Conservation (phyloP, 176 grass and related monocot species). For the Oryza nivara region DNA sequence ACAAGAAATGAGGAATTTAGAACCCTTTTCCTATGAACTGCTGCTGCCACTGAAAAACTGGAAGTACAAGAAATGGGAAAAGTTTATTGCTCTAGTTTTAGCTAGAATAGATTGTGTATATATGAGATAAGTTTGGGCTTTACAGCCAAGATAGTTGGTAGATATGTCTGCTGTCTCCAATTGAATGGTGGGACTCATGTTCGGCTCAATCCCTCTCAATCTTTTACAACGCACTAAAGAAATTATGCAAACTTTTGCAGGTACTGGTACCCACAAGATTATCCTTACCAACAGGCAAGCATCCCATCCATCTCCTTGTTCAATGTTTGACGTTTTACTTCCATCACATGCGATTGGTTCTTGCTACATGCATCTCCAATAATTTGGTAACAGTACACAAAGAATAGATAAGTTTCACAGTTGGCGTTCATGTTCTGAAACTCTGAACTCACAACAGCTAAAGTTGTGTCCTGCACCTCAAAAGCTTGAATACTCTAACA, state of each 20-base stretch:
- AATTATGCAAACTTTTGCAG: constrained; percentile 71
- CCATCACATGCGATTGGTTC: neutral
- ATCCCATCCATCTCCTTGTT: neutral
- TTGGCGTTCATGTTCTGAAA: neutral
- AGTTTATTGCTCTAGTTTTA: constrained; percentile 21
- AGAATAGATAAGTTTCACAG: neutral
- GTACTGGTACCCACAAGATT: constrained; percentile 77
- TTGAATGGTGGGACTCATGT: constrained; percentile 18
- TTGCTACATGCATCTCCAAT: neutral
- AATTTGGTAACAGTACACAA: neutral
- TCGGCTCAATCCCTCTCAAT: constrained; percentile 23
- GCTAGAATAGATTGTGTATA: neutral
- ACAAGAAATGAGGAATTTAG: neutral
- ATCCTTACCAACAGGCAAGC: constrained; percentile 78
- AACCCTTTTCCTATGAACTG: neutral
- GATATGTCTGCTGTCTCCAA: constrained; percentile 20
- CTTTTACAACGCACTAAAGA: constrained; percentile 46
- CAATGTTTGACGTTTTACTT: constrained; percentile 13
- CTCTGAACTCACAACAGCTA: constrained; percentile 5
- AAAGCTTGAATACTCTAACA: neutral
- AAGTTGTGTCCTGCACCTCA: neutral
- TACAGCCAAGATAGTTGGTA: constrained; percentile 27
- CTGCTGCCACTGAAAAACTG: neutral
- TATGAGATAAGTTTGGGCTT: constrained; percentile 13
- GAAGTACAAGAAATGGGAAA: neutral